Evolutionary conservation across 1,284 basidiomycete species (phyloP), one percentile per base, ranked within the genome.

Genomic region (Polyporus tsugae): DNA sequence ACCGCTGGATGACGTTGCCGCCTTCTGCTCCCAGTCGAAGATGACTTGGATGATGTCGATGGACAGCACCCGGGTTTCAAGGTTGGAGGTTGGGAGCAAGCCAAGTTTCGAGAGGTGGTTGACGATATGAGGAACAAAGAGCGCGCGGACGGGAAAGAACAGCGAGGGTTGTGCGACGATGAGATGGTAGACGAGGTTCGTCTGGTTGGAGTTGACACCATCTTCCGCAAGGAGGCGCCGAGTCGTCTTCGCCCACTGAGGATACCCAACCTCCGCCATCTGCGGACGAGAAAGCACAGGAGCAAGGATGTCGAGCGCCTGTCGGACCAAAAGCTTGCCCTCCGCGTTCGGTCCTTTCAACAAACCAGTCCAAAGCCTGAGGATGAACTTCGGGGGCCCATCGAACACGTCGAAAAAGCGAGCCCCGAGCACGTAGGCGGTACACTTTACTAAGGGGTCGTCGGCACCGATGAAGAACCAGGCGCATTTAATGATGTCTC

Each of bases 91-190:
- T 6, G 88, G 82, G 1, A 91, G 89, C 73, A 98, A 87, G 33
- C 96, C 96, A 22, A 99, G 87, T 80, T 96, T 97, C 65, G 89
- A 88, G 68, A 99, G 84, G 42, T 94, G 95, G 77, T 94, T 94
- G 69, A 97, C 94, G 82, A 99, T 96, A 77, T 98, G 95, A 0
- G 96, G 95, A n/a, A 99, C 89, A 79, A 99, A 99, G 41, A 98
- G 84, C 17, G 95, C 94, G 57, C 98, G 92, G 70, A 96, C 95
- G 62, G 95, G 91, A 83, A 95, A 99, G 84, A 99, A 99, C 6
- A 98, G 86, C 66, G 96, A 89, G 1, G 94, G 90, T 73, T 99
- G 96, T 69, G 96, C 94, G 69, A 96, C 92, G 65, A 99, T 92
- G 66, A 99, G 89, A 73, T 96, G 93, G 79, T 98, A 97, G 63